Evolutionary conservation across 2,329 filamentous ascomycete species (phyloP).

Genomic region (Apiospora hydei): DNA sequence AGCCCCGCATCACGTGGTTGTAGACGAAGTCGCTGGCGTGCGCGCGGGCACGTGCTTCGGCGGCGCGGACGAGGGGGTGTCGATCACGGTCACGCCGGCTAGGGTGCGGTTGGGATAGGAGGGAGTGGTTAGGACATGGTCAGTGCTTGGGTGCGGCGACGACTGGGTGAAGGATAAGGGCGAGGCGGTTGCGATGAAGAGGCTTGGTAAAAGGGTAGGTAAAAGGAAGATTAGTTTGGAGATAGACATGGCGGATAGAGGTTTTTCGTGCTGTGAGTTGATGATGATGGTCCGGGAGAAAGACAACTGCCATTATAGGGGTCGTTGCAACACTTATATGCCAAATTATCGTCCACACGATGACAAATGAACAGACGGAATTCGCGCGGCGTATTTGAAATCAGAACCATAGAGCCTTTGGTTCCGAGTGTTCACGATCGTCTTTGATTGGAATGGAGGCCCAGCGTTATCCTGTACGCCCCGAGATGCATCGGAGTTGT

Average conservation of each 20-base stretch:
- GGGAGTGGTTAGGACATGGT: too few species aligned
- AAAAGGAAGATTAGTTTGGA: not conserved
- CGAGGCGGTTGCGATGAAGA: not conserved
- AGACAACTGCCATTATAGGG: too few species aligned
- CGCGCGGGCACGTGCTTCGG: conserved; percentile 41
- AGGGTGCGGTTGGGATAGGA: conserved; percentile 29
- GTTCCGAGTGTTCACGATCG: too few species aligned
- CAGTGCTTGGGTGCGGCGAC: not conserved
- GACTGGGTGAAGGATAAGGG: not conserved
- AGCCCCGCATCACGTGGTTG: conserved; percentile 46
- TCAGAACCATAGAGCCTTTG: too few species aligned
- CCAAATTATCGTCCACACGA: not conserved
- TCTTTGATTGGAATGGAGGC: not conserved
- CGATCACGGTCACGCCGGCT: conserved; percentile 44
- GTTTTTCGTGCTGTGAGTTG: not conserved
- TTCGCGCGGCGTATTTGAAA: not conserved
- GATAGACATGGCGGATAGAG: not conserved
- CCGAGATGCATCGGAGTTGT: not conserved
- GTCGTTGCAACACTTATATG: not conserved
- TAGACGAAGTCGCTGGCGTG: conserved; percentile 42
- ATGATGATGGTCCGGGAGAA: not conserved
- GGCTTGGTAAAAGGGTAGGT: not conserved
- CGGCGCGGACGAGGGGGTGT: conserved; percentile 44
- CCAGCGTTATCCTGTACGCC: not conserved
- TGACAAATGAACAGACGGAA: not conserved